Percentiles rank a stretch among this genome's conserved stretches.
phyloP scores from a whole-genome alignment of 2,329 filamentous ascomycete genomes.

The Alternaria infectoria region DNA sequence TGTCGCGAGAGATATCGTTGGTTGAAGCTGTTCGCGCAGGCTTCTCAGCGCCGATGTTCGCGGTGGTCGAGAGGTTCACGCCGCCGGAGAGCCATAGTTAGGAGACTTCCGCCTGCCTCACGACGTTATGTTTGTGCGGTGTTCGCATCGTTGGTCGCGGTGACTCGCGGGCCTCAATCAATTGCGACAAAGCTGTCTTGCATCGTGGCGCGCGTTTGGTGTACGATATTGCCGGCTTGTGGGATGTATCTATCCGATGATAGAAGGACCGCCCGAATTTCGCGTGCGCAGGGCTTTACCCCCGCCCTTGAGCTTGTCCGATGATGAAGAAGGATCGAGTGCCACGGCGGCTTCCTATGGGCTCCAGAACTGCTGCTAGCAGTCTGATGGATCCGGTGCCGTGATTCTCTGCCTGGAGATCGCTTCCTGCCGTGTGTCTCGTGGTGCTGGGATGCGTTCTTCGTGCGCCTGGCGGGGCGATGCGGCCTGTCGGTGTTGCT shows the following conservation, averaged over 20 bases:
- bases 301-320: background rate
- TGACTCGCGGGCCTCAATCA: background rate
- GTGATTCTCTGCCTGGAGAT: background rate
- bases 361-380: background rate
- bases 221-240: background rate
- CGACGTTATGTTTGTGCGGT: background rate
- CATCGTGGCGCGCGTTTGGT: background rate
- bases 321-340: background rate
- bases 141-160: background rate
- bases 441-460: background rate
- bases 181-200: background rate
- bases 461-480: background rate
- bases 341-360: background rate
- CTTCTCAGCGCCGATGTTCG: background rate
- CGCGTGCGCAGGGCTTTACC: background rate
- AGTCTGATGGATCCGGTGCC: background rate
- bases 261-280: background rate
- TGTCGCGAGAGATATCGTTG: background rate
- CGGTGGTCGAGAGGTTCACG: background rate
- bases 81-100: background rate
- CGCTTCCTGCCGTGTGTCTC: background rate
- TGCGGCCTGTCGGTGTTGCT: background rate
- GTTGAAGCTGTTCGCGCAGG: background rate
- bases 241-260: background rate
- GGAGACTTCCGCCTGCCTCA: background rate